Base-by-base conservation (phyloP, 2,329 filamentous ascomycete genomes). In the Xylaria sp. region DNA sequence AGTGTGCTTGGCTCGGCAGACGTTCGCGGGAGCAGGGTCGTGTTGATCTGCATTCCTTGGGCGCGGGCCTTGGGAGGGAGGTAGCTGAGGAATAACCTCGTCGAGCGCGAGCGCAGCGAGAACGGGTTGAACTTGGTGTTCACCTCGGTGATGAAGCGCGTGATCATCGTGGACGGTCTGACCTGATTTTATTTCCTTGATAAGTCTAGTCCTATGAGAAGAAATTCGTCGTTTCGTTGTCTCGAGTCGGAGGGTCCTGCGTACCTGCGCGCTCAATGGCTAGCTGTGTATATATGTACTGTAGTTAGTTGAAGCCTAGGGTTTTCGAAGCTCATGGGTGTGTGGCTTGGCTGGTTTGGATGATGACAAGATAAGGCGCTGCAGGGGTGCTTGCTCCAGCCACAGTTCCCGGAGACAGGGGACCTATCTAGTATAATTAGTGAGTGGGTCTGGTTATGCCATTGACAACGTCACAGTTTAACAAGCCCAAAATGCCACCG, bases 71-170 rank as follows among this genome's bases (percentile, higher is more conserved):
- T 89, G 47, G 94, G 88, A 10, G 95, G 93, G 36, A 99, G 88
- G 70, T 92, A 86, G 36, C 92, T 91, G 72, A 98, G 92, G 81
- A 98, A 96, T 58, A 97, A 86, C 49, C 96, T 90, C 44, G 93
- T 94, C 27, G 94, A 91, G 77, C 93, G 94, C 69, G 93, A 90
- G 78, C 87, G 85, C 27, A 86, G 81, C 31, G 89, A 91, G 87
- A 98, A 98, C 44, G 96, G 95, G 81, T 97, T 97, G 89, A 98
- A 97, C 78, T 89, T 89, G 71, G 93, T 91, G 75, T 94, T 89
- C 75, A 98, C 89, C 78, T 93, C 89, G 79, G 94, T 95, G 79
- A 96, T 87, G 83, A 93, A 96, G 78, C 90, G 89, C 66, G 92
- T 95, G 68, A 96, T 92, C 93, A 96, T 96, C 49, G 54, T 71